Percentiles rank a stretch among this genome's conserved stretches.
These are phyloP conservation scores for Kandelia obovata DNA, from an alignment of 345 rosid species.

Conservation along the genomic window DNA sequence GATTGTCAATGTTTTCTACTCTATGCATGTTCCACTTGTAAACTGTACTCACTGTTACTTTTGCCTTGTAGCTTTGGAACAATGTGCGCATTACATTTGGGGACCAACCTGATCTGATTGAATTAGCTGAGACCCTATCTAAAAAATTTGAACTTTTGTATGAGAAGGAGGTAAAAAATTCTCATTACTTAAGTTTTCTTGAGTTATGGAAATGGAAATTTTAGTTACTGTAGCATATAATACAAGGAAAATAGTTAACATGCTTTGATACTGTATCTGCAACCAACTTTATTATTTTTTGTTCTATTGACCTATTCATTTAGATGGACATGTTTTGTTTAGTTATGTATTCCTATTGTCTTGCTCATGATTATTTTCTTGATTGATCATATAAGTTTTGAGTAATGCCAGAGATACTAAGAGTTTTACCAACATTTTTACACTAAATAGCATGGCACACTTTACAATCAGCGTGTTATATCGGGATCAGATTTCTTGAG, in stretches of 20 bases:
- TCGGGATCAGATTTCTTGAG: no score
- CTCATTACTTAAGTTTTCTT: not conserved
- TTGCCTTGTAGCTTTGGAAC: conserved; percentile 73
- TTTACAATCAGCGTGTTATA: no score
- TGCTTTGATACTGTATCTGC: no score
- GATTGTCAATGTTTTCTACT: not conserved
- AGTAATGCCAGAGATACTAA: no score
- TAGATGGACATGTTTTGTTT: not conserved
- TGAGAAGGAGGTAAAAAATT: conserved; percentile 58
- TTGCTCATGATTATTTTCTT: not conserved
- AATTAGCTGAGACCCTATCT: conserved; percentile 65
- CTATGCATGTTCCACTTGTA: not conserved
- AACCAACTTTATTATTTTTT: no score
- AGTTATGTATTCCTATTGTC: not conserved
- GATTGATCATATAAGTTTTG: not conserved
- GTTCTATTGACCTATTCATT: no score
- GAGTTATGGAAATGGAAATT: not conserved
- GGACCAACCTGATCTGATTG: conserved; percentile 72
- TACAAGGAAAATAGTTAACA: no score
- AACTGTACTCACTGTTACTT: conserved; percentile 30
- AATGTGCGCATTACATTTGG: conserved; percentile 53
- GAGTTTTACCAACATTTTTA: no score
- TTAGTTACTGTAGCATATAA: not conserved
- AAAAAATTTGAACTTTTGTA: conserved; percentile 62
- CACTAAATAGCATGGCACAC: no score